Conservation (phyloP, 2,329 filamentous ascomycete genomes). For the Apiospora koreana region DNA sequence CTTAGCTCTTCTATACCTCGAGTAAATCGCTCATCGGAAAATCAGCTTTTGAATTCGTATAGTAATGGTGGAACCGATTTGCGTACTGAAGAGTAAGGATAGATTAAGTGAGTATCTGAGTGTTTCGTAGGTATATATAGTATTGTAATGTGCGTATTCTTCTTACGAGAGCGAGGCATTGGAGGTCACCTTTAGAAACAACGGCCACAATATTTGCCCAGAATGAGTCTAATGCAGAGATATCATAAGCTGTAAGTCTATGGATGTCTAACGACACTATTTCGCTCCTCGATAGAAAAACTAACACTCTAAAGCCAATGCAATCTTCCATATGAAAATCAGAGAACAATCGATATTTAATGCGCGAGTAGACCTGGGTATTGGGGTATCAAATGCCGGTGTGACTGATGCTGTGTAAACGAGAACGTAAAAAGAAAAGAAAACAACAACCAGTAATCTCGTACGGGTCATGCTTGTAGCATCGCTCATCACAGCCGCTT, state of each 20-base stretch:
- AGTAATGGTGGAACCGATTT: no score
- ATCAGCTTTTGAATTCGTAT: no score
- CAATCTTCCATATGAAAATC: not conserved
- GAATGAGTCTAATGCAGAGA: not conserved
- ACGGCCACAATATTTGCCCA: not conserved
- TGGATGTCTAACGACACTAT: not conserved
- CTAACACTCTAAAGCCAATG: not conserved
- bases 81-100: no score
- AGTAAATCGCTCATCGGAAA: no score
- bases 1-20: no score
- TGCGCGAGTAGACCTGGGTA: not conserved
- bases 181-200: no score
- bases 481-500: not conserved
- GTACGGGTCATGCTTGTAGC: not conserved
- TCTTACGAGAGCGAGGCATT: not conserved
- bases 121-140: no score
- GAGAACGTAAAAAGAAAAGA: not conserved
- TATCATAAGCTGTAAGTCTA: not conserved
- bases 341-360: not conserved
- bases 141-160: no score
- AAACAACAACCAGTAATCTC: not conserved
- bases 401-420: not conserved
- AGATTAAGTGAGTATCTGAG: no score
- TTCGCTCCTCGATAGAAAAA: not conserved
- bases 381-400: conserved; percentile 4